Conservation (phyloP, 2,329 filamentous ascomycete genomes). For the Apiospora koreana region DNA sequence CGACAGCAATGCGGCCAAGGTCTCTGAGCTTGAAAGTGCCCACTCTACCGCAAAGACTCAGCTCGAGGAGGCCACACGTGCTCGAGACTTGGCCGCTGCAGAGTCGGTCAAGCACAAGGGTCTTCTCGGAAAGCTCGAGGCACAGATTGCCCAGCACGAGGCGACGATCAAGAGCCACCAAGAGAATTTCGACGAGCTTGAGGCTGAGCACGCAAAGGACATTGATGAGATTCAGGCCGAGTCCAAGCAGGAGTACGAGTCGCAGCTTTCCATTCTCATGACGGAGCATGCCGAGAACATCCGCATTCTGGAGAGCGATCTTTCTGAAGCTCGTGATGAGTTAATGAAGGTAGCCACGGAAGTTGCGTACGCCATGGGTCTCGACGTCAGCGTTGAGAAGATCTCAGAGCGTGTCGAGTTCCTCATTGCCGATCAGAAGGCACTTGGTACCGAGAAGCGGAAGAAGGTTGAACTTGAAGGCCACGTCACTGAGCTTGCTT, state of each 20-base stretch:
- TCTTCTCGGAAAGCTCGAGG: slow-evolving; percentile 55
- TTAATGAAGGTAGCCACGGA: slow-evolving; percentile 65
- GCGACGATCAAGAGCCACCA: slow-evolving; percentile 56
- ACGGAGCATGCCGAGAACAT: slow-evolving; percentile 60
- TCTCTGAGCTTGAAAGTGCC: slow-evolving; percentile 73
- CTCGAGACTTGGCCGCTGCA: slow-evolving; percentile 52
- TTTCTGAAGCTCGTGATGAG: slow-evolving; percentile 66
- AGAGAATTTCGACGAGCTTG: slow-evolving; percentile 50
- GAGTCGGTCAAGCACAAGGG: slow-evolving; percentile 48
- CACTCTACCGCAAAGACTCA: slow-evolving; percentile 67
- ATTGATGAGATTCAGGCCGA: slow-evolving; percentile 48
- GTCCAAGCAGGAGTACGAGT: slow-evolving; percentile 58
- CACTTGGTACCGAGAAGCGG: slow-evolving; percentile 59
- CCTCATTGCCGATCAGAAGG: slow-evolving; percentile 59
- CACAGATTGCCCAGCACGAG: slow-evolving; percentile 62
- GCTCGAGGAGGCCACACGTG: slow-evolving; percentile 65
- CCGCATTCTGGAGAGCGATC: slow-evolving; percentile 60
- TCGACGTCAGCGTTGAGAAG: slow-evolving; percentile 69
- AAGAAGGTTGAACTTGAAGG: slow-evolving; percentile 58
- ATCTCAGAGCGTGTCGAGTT: slow-evolving; percentile 63
- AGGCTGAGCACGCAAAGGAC: slow-evolving; percentile 51
- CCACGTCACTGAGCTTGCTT: slow-evolving; percentile 56
- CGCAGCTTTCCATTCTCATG: slow-evolving; percentile 59
- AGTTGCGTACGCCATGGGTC: slow-evolving; percentile 59
- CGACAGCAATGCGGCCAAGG: slow-evolving; percentile 65